Evolutionary conservation across 805 yeast genomes (phyloP), one percentile per base, ranked within the genome.

Genomic region (Ogataea chonburiensis): DNA sequence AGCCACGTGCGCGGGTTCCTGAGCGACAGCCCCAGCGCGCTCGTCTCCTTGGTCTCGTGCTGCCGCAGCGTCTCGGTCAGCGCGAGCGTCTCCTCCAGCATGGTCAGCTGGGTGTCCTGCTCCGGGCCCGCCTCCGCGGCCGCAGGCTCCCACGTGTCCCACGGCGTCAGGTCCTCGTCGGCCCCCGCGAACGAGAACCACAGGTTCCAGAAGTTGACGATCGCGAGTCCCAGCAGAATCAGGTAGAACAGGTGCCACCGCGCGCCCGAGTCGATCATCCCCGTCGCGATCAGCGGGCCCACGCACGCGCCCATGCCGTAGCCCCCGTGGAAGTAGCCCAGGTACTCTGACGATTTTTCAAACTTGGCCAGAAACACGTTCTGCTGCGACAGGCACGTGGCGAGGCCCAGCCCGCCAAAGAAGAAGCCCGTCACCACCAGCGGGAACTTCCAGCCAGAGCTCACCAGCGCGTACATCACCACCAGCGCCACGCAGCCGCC

Each of bases 281-380:
- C 58, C 0, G 86, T 75, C 3, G 81, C 79, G 19, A 79, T 53
- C 13, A 85, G 69, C 2, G 94, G 89, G 2, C 86, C 71, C 1
- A 79, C 45, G 29, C 85, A 77, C 1, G 88, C 86, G 2, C 89
- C 88, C 3, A 77, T 47, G 1, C 94, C 94, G 56, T 82, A 84
- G 10, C 67, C 53, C 1, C 86, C 89, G 60, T 84, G 93, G 40
- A 74, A 63, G 17, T 67, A 56, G 1, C 89, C 85, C 59, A 81
- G 66, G 40, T 74, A 65, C 35, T 70, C 73, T 30, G 82, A 77
- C 31, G 76, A 70, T 40, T 76, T 74, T 16, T 67, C 67, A 23
- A 80, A 58, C 38, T 68, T 56, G 4, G 77, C 60, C 13, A 76
- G 42, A 45, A 75, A 77, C 12, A 76, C 68, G 48, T 77, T 78